These are phyloP conservation scores for Penicillium sclerotigenum DNA, from an alignment of 2,329 filamentous ascomycete genomes.

Conservation along the genomic window DNA sequence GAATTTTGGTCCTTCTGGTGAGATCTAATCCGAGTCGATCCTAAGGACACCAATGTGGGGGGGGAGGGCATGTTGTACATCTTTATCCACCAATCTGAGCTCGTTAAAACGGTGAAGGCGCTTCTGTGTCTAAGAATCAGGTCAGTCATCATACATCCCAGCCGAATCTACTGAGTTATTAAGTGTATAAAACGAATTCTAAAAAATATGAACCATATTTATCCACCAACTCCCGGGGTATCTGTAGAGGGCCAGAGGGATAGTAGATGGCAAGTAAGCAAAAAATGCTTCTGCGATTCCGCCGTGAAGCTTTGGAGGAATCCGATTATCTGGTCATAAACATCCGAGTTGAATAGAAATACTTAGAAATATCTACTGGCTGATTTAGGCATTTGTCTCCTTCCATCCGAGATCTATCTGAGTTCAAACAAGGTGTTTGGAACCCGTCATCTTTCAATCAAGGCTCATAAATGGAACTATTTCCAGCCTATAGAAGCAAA, in stretches of 20 bases:
- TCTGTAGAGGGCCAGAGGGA: too few species aligned
- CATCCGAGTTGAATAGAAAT: not conserved
- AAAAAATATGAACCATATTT: slow-evolving; percentile 15
- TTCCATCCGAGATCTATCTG: not conserved
- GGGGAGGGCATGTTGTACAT: too few species aligned
- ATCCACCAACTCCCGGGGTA: too few species aligned
- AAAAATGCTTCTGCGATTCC: slow-evolving; percentile 46
- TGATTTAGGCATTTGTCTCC: not conserved
- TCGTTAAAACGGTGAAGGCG: slow-evolving; percentile 47
- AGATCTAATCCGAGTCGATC: too few species aligned
- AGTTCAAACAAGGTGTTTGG: not conserved
- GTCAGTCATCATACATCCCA: slow-evolving; percentile 39
- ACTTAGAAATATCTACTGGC: not conserved
- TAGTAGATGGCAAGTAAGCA: too few species aligned
- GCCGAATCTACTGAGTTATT: slow-evolving; percentile 43
- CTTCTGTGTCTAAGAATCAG: slow-evolving; percentile 5
- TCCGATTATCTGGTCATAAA: slow-evolving; percentile 22
- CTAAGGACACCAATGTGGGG: too few species aligned
- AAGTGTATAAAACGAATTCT: slow-evolving; percentile 18
- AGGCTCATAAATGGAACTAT: slow-evolving; percentile 35
- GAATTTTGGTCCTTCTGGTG: too few species aligned
- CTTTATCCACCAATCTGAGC: too few species aligned
- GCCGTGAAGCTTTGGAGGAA: slow-evolving; percentile 32
- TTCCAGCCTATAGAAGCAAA: slow-evolving; percentile 25
- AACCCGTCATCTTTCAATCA: not conserved